phyloP scores from a whole-genome alignment of 2,329 filamentous ascomycete genomes.

The Neonectria hederae region DNA sequence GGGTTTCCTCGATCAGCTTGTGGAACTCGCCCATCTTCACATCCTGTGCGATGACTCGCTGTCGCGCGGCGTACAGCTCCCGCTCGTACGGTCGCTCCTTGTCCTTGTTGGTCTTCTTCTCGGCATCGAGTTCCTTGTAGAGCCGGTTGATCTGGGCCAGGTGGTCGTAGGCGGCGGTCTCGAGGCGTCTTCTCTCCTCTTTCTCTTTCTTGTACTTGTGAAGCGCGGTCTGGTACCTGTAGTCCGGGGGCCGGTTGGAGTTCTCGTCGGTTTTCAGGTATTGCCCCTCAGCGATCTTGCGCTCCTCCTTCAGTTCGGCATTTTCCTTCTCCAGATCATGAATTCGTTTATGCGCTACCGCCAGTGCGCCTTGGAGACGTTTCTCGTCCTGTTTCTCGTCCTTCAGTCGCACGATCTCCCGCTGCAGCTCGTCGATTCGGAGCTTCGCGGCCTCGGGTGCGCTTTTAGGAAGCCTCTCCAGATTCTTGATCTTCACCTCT shows the following conservation, averaged over 20 bases:
- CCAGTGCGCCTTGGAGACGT: not conserved
- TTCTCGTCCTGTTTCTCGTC: not conserved
- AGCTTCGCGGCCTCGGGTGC: not conserved
- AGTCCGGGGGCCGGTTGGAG: not conserved
- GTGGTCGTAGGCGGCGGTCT: not conserved
- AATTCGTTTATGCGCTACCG: not conserved
- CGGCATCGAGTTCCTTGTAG: not conserved
- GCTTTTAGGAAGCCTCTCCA: not conserved
- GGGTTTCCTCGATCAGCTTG: not conserved
- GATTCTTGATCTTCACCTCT: not conserved
- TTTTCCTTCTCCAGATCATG: not conserved
- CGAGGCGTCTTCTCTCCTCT: not conserved
- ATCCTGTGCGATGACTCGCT: not conserved
- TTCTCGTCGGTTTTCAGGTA: not conserved
- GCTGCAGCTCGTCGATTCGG: not conserved
- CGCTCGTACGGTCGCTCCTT: not conserved
- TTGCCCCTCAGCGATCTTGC: not conserved
- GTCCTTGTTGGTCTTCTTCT: not conserved
- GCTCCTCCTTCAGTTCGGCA: not conserved
- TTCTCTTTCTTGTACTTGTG: not conserved
- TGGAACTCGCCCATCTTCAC: not conserved
- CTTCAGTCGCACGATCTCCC: not conserved
- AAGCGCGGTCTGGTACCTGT: not conserved
- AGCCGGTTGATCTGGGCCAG: not conserved
- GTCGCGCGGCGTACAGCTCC: not conserved